A percentile compares a stretch with the other conserved stretches of the same genome.
Conservation (phyloP, 169 alveolate genomes). For the Plasmodium adleri region DNA sequence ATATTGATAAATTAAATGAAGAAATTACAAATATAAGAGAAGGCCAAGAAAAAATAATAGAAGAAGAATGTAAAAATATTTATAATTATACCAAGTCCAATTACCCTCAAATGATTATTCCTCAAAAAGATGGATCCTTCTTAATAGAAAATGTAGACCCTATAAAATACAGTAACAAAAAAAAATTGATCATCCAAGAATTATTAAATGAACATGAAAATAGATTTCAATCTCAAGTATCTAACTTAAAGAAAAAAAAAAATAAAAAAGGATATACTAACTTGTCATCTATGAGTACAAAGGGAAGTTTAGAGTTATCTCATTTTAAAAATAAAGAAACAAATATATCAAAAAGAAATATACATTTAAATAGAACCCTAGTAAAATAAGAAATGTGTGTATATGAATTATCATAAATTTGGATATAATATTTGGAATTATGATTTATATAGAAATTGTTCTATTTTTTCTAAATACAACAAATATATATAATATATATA, state of each 20-base stretch:
- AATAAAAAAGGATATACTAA: slow-evolving; percentile 30
- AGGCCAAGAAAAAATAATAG: slow-evolving; percentile 31
- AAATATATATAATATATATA: not conserved
- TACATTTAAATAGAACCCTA: slow-evolving; percentile 11
- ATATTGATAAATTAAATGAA: slow-evolving; percentile 34
- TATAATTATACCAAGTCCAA: slow-evolving; percentile 35
- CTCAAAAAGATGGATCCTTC: slow-evolving; percentile 22
- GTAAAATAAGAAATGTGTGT: slow-evolving; percentile 21
- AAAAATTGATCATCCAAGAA: slow-evolving; percentile 25
- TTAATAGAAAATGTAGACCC: slow-evolving; percentile 10
- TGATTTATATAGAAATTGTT: not conserved
- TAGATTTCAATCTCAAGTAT: slow-evolving; percentile 9
- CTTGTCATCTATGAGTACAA: slow-evolving; percentile 66
- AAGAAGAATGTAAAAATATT: slow-evolving; percentile 34
- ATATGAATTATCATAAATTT: not conserved
- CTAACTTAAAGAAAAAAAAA: slow-evolving; percentile 14
- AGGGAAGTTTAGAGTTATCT: slow-evolving; percentile 34
- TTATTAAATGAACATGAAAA: slow-evolving; percentile 45
- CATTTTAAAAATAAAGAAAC: not conserved
- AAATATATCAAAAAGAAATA: slow-evolving; percentile 5
- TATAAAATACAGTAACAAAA: slow-evolving; percentile 21
- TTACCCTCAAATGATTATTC: slow-evolving; percentile 11
- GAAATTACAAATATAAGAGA: slow-evolving; percentile 30
- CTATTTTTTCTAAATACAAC: not conserved
- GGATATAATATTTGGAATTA: not conserved